Conservation (phyloP, 2,329 filamentous ascomycete species). For the Albophoma yamanashiensis region DNA sequence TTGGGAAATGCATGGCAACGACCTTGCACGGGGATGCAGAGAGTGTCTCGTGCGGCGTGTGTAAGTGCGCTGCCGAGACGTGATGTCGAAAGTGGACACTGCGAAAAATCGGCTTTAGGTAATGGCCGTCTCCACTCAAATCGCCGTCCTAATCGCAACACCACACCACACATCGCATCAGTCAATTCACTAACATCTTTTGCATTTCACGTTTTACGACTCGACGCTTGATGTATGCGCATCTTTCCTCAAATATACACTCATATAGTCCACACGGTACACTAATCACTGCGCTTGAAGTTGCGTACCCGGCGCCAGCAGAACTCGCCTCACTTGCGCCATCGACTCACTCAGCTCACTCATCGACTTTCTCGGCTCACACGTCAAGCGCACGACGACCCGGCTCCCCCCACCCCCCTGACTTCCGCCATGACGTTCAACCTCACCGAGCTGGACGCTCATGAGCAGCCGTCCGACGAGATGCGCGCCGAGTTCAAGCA, state of each 20-base stretch:
- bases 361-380: not conserved
- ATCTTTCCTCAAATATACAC: not conserved
- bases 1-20: not conserved
- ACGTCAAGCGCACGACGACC: not conserved
- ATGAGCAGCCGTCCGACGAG: slow-evolving; percentile 63
- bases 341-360: not conserved
- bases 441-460: slow-evolving; percentile 53
- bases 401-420: too few species aligned
- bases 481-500: slow-evolving; percentile 66
- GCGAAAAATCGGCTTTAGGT: not conserved
- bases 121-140: not conserved
- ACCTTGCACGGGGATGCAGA: not conserved
- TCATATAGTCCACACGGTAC: not conserved
- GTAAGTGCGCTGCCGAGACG: not conserved
- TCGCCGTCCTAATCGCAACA: not conserved
- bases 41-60: not conserved
- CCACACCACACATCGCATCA: not conserved
- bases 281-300: not conserved
- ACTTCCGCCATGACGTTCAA: slow-evolving; percentile 13
- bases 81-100: not conserved
- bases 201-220: not conserved
- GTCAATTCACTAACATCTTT: not conserved
- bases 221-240: not conserved
- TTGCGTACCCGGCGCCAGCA: not conserved
- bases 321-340: not conserved